Evolutionary conservation across 768 basidiomycete species (phyloP), one percentile per base, ranked within the genome.

Genomic region (Phylloporus sp.): DNA sequence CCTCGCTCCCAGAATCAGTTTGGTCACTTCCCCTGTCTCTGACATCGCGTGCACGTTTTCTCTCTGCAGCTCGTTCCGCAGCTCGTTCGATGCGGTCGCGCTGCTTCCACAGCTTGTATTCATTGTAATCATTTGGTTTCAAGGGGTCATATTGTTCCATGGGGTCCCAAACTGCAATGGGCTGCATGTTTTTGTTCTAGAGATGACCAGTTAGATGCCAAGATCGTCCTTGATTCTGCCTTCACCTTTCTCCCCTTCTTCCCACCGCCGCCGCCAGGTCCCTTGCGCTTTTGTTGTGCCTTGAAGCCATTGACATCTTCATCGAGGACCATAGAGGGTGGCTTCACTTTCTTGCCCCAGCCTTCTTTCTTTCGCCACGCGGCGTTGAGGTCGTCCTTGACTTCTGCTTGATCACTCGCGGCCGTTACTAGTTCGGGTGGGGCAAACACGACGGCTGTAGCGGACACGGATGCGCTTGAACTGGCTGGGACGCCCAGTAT

Each of bases 311-410:
- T 93, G 56, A 93, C 75, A 55, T 93, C 89, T 53, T 93, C 91
- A 54, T 93, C 91, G 10, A 94, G 79, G 20, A 92, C 76, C 89
- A 94, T 92, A 1, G 88, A 88, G 3, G 91, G 91, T 15, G 91
- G 91, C 60, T 91, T 91, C 63, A 92, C 84, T 65, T 91, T 91
- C 71, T 86, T 88, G 38, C 87, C 87, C 91, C 91, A 91, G 58
- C 84, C 84, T 56, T 83, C 80, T 44, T 70, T 62, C 57, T 75
- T 67, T 16, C 76, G 70, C 58, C 75, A 70, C n/a, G 72, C 45
- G 4, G 70, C 50, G 34, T 61, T 53, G 15, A 68, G 56, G 40
- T 66, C 62, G 6, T 64, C 57, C 35, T 69, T 61, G 45, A 49
- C 50, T 32, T 68, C 63, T 10, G 57, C 46, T 46, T 73, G 64